Conservation (phyloP, 129 eudicot species). For the Lonicera japonica region DNA sequence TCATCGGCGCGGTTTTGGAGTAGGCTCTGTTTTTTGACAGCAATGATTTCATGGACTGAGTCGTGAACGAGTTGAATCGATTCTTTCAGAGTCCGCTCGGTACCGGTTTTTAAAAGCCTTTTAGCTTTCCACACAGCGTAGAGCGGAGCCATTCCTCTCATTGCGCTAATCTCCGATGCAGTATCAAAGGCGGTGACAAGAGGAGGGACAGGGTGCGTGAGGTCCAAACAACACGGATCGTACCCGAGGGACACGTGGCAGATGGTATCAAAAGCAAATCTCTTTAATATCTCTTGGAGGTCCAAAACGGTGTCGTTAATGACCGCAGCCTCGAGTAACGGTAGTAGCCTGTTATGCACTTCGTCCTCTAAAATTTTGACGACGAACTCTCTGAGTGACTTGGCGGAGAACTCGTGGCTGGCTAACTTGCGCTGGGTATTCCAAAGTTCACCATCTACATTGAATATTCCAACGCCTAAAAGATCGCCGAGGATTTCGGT, state of each 20-base stretch:
- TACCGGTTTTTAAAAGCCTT: conserved; percentile 42
- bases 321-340: conserved; percentile 39
- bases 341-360: conserved; percentile 41
- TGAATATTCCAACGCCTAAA: conserved; percentile 77
- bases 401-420: conserved; percentile 62
- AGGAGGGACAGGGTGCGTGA: conserved; percentile 21
- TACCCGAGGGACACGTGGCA: conserved; percentile 60
- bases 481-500: conserved; percentile 65
- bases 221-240: conserved; percentile 54
- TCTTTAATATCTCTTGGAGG: conserved; percentile 67
- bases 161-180: conserved; percentile 62
- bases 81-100: conserved; percentile 41
- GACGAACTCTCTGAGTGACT: conserved; percentile 44
- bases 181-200: conserved; percentile 50
- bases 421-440: conserved; percentile 61
- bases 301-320: conserved; percentile 35
- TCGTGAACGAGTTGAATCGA: conserved; percentile 40
- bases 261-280: conserved; percentile 68
- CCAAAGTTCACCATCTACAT: conserved; percentile 74
- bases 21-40: conserved; percentile 16
- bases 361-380: conserved; percentile 49
- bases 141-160: conserved; percentile 47
- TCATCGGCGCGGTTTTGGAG: neutral
- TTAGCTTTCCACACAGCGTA: conserved; percentile 59
- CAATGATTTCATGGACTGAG: conserved; percentile 34